These are phyloP conservation scores for Litchi chinensis DNA, from an alignment of 345 rosid species.

Conservation along the genomic window DNA sequence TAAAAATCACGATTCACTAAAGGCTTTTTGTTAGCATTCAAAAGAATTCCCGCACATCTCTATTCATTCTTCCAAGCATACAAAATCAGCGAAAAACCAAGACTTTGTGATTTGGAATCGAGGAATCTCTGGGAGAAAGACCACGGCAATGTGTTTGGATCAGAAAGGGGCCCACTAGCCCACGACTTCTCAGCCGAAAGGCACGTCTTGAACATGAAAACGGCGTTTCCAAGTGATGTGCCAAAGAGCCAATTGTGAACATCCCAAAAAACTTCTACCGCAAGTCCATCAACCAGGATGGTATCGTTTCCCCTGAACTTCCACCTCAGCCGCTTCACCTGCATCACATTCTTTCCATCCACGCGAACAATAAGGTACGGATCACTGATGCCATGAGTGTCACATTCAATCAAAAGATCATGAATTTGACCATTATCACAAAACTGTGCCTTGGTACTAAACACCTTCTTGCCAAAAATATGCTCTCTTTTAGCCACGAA, in stretches of 20 bases:
- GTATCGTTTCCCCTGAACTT: slow-evolving; percentile 88
- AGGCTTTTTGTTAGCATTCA: slow-evolving; percentile 49
- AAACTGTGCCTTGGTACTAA: slow-evolving; percentile 72
- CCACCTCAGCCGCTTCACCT: slow-evolving; percentile 78
- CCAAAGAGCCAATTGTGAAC: slow-evolving; percentile 92
- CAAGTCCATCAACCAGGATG: slow-evolving; percentile 69
- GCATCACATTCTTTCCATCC: slow-evolving; percentile 79
- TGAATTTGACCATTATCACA: slow-evolving; percentile 64
- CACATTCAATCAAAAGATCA: slow-evolving; percentile 73
- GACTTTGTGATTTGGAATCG: slow-evolving; percentile 64
- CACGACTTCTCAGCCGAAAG: slow-evolving; percentile 69
- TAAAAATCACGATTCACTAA: slow-evolving; percentile 50
- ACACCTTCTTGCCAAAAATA: slow-evolving; percentile 72
- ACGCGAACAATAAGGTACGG: slow-evolving; percentile 73
- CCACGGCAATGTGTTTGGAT: slow-evolving; percentile 47
- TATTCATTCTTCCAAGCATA: slow-evolving; percentile 95
- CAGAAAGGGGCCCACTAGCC: slow-evolving; percentile 59
- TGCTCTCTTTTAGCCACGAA: slow-evolving; percentile 82
- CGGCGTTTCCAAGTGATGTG: slow-evolving; percentile 69
- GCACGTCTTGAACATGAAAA: slow-evolving; percentile 91
- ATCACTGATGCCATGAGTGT: slow-evolving; percentile 49
- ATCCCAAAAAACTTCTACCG: slow-evolving; percentile 91
- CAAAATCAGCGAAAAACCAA: slow-evolving; percentile 77
- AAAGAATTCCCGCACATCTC: slow-evolving; percentile 34
- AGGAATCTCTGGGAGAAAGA: slow-evolving; percentile 66